phyloP scores from a whole-genome alignment of 164 flowering plant species.

The Echeveria elegans region DNA sequence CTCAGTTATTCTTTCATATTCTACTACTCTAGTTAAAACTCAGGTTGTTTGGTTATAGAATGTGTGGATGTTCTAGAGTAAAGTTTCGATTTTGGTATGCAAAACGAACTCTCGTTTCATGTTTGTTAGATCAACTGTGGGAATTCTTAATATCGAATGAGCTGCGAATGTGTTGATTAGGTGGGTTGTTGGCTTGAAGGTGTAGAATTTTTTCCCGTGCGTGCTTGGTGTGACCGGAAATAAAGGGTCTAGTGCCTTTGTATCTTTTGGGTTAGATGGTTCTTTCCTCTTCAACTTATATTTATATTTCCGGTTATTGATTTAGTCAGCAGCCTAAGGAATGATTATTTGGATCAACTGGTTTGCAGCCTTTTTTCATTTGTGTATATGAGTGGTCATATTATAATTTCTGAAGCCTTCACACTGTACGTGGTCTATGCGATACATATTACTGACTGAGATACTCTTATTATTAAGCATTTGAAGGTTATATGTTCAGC shows the following conservation, averaged over 20 bases:
- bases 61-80: not conserved
- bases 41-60: not conserved
- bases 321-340: not conserved
- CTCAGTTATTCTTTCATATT: not conserved
- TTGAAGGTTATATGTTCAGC: not conserved
- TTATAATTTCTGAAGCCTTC: not conserved
- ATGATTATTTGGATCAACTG: not conserved
- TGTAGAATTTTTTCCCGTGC: not conserved
- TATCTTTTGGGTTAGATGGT: not conserved
- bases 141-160: not conserved
- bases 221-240: not conserved
- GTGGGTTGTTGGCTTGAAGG: not conserved
- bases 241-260: not conserved
- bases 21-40: not conserved
- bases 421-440: not conserved
- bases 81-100: not conserved
- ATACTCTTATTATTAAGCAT: not conserved
- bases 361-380: not conserved
- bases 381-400: not conserved
- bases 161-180: not conserved
- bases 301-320: not conserved
- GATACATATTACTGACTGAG: not conserved
- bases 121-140: not conserved
- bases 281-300: not conserved
- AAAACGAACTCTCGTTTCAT: not conserved